Evolutionary conservation across 441 rosid species (phyloP), one percentile per base, ranked within the genome.

Genomic region (Populus hybrid): DNA sequence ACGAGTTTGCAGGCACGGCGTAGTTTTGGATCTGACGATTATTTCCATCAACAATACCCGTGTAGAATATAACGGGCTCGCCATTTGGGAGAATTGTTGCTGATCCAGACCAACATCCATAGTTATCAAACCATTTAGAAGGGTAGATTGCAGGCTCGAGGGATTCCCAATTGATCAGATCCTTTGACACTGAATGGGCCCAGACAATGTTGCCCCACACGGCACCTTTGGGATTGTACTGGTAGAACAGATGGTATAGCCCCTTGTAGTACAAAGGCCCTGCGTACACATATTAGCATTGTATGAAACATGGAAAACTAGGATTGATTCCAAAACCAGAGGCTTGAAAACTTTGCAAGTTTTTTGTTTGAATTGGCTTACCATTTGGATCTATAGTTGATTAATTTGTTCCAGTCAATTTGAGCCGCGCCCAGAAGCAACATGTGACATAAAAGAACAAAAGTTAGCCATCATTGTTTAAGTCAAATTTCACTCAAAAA

Each of bases 191-290:
- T 0, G 97, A 94, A 82, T 95, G 99, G 3, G 97, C 99, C 99
- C 99, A 95, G 0, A 95, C 88, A 7, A 94, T 94, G 81, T 94
- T 90, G 12, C 98, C 99, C 98, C 98, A 95, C 2, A 94, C 95
- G 3, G 95, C 88, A 18, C 95, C 91, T 40, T 91, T 85, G 12
- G 99, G 93, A 72, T 95, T 95, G 78, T 94, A 94, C 54, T 95
- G 99, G 79, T 95, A 95, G 83, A 95, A 95, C 0, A 95, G 79
- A 77, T 94, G 98, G 79, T 95, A 95, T 0, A 85, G 4, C 7
- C 99, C 99, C 70, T 92, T 90, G 86, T 83, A 93, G 82, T 83
- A 88, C 87, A 94, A 78, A 1, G 95, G 95, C 16, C 88, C 98
- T 92, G 82, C 67, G 80, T 73, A 9, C 18, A 6, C 40, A 30